Evolutionary conservation across 2,329 filamentous ascomycete genomes (phyloP), one percentile per base, ranked within the genome.

Genomic region (Ascocoryne sarcoides): DNA sequence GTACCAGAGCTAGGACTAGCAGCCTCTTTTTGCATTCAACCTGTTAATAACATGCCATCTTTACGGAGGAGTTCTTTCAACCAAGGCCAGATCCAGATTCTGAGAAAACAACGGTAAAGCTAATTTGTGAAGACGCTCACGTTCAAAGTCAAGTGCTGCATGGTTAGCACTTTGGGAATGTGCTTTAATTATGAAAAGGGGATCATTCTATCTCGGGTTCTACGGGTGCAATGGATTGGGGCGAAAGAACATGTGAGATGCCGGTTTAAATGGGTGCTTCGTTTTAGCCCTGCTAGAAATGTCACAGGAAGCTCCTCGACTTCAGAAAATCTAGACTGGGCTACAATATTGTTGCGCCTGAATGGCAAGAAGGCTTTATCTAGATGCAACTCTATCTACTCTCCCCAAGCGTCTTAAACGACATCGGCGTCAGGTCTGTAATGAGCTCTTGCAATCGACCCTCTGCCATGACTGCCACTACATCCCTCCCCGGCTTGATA

Each of bases 381-480:
- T 26, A 26, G 23, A 26, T 26, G 23, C 23, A 26, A 26, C 23
- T 26, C 23, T 26, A 26, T 26, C 23, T 26, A 12, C 7, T 26
- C 23, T 26, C 23, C 23, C 23, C 23, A 26, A 26, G 23, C 7
- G 23, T 26, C 23, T 26, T 26, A 26, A 26, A 26, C 12, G 23
- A 26, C 23, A 26, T 26, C 23, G 23, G 23, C 23, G 12, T 26
- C 12, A 26, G 23, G 23, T 26, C 23, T 26, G 7, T 26, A 26
- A 26, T 26, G 23, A 7, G 23, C 23, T 26, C 23, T 26, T 26
- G 23, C 23, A 26, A 26, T 26, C 23, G 23, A 26, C 57, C 55
- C 43, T 57, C 52, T 4, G 21, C 48, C 44, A 62, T 52, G 43
- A 51, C 47, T 5, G 48, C 55, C 2, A 60, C 47, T 19, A 42